Evolutionary conservation across 2,329 filamentous ascomycete species (phyloP).

Genomic region (Xylariomycetidae sp.): DNA sequence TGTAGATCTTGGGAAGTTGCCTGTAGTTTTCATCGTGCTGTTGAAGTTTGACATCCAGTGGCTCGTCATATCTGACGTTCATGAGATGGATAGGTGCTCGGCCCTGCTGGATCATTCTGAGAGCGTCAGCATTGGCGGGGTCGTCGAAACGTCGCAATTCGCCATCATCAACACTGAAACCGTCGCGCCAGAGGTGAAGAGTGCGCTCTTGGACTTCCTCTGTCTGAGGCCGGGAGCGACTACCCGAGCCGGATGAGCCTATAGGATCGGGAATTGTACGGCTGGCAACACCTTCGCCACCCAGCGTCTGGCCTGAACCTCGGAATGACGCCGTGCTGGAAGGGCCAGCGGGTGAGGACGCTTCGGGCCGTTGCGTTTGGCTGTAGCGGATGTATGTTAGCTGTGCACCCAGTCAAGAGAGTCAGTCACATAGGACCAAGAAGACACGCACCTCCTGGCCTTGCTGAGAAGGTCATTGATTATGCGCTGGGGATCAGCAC

Average conservation of each 20-base stretch:
- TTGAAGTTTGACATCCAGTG: constrained; percentile 73
- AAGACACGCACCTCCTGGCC: constrained; percentile 50
- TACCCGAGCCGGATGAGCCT: constrained; percentile 20
- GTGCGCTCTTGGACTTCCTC: constrained; percentile 58
- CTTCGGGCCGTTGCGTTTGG: constrained; percentile 55
- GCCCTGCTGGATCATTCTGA: constrained; percentile 72
- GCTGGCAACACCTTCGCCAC: constrained; percentile 71
- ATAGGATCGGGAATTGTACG: constrained; percentile 61
- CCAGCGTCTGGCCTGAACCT: constrained; percentile 70
- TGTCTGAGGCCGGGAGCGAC: constrained; percentile 27
- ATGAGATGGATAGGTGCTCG: constrained; percentile 74
- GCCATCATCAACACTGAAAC: constrained; percentile 82
- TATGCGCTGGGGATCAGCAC: constrained; percentile 47
- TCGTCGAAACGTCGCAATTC: constrained; percentile 75
- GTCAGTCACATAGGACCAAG: no score
- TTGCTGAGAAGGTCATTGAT: constrained; percentile 62
- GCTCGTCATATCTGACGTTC: constrained; percentile 69
- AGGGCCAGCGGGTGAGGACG: constrained; percentile 44
- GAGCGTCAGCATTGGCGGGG: constrained; percentile 65
- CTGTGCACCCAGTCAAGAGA: no score
- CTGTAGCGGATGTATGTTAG: constrained; percentile 32
- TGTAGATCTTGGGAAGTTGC: constrained; percentile 68
- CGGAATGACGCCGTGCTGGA: constrained; percentile 55
- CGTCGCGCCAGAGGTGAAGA: constrained; percentile 77
- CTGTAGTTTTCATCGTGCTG: constrained; percentile 73